A percentile compares a stretch with the other conserved stretches of the same genome.
phyloP scores from a whole-genome alignment of 441 rosid species.

The Geranium incanum region DNA sequence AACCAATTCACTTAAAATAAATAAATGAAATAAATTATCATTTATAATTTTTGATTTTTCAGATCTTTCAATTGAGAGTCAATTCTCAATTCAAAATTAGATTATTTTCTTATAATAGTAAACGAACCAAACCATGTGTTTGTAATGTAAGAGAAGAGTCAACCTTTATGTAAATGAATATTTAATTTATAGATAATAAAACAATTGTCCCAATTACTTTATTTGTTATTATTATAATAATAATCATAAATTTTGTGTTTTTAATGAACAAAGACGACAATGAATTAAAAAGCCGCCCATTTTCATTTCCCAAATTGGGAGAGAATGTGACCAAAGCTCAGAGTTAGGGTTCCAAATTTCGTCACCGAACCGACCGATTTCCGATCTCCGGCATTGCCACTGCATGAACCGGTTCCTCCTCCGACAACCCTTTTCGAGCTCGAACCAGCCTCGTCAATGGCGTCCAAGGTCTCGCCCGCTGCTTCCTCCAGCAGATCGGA shows the following conservation, averaged over 20 bases:
- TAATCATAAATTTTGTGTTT: background rate
- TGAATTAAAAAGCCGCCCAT: background rate
- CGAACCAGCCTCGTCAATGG: constrained; percentile 38
- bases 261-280: background rate
- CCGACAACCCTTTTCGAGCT: constrained; percentile 31
- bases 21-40: no score
- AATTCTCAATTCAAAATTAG: no score
- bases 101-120: no score
- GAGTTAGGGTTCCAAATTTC: constrained; percentile 2
- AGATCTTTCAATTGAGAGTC: no score
- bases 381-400: constrained; percentile 27
- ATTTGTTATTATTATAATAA: background rate
- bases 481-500: constrained; percentile 67
- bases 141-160: no score
- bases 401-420: constrained; percentile 43
- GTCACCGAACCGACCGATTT: background rate
- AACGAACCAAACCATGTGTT: no score
- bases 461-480: constrained; percentile 53
- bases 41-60: no score
- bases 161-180: no score
- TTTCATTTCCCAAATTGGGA: background rate
- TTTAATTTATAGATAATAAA: no score
- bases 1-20: no score
- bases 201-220: no score
- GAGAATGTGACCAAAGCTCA: background rate